Base-by-base conservation (phyloP, 306 rosid genomes). In the Delonix regia region DNA sequence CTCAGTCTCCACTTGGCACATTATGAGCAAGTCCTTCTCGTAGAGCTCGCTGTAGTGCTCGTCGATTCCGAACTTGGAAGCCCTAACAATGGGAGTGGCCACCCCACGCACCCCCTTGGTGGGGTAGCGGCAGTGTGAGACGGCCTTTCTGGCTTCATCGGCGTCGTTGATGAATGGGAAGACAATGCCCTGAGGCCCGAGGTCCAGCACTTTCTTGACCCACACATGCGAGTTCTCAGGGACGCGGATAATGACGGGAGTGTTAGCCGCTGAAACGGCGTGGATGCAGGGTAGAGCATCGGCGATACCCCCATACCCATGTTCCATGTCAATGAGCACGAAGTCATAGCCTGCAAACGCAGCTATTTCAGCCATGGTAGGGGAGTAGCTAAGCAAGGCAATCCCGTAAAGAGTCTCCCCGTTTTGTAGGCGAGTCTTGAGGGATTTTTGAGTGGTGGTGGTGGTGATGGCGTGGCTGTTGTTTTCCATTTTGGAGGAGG, bases 1-100 rank as follows among this genome's bases (percentile, higher is more conserved):
- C 18, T 39, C 71, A 3, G 51, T 66, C 71, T 66, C 71, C 10
- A 66, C 51, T 14, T 66, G 51, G 51, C 71, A 66, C 51, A 66
- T 7, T 2, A 66, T 21, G 9, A 66, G 71, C 15, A 66, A 14
- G 51, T 66, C 71, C 16, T 66, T 66, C 51, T 38, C 71, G 68
- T 18, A 62, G 5, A 6, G 44, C 10, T 13, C 16, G 4, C n/a
- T 14, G 42, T 62, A 62, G 18, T 28, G 41, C 8, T 28, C 36
- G 68, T 62, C 42, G 41, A 62, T 28, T 8, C 41, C 42, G 6
- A 30, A 62, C 42, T 5, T 30, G 38, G 42, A 62, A 12, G 68
- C 68, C 68, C 68, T 62, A 4, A 62, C 42, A 18, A 62, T 62
- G 68, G 68, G 68, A 6, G 42, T 62, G 21, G 68, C 68, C 22